A percentile compares a stretch with the other conserved stretches of the same genome.
Evolutionary conservation across 345 rosid genomes (phyloP).

Genomic region (Eucalyptus microcorys): DNA sequence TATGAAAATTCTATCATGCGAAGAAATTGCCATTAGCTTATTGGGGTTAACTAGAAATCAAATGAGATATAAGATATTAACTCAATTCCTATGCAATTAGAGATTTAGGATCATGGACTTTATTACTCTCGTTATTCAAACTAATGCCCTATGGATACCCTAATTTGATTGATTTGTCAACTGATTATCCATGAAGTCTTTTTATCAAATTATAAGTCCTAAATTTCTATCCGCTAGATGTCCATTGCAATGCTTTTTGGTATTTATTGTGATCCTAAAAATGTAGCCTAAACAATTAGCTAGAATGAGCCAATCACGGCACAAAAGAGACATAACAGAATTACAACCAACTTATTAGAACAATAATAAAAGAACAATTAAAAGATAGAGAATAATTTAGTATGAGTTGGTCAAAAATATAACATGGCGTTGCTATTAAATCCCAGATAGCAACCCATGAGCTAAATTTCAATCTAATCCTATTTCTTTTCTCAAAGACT

Average conservation of each 20-base stretch:
- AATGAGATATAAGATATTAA: background rate
- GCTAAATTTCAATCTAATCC: background rate
- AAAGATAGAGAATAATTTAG: no score
- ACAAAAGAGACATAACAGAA: background rate
- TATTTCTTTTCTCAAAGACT: background rate
- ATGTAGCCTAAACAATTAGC: background rate
- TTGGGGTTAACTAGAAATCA: background rate
- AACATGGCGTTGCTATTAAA: background rate
- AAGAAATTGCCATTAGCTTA: background rate
- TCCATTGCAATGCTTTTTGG: background rate
- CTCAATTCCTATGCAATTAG: background rate
- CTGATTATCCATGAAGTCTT: background rate
- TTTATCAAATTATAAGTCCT: background rate
- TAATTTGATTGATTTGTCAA: background rate
- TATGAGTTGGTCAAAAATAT: background rate
- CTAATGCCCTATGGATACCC: background rate
- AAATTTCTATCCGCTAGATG: background rate
- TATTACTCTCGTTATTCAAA: background rate
- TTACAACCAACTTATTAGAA: background rate
- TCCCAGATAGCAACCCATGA: no score
- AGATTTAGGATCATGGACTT: background rate
- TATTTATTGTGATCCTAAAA: no score
- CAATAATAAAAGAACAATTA: no score
- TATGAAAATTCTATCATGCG: background rate
- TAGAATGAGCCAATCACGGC: rapidly evolving